phyloP scores from a whole-genome alignment of 768 basidiomycete species.

The Pleurotus sapidus region DNA sequence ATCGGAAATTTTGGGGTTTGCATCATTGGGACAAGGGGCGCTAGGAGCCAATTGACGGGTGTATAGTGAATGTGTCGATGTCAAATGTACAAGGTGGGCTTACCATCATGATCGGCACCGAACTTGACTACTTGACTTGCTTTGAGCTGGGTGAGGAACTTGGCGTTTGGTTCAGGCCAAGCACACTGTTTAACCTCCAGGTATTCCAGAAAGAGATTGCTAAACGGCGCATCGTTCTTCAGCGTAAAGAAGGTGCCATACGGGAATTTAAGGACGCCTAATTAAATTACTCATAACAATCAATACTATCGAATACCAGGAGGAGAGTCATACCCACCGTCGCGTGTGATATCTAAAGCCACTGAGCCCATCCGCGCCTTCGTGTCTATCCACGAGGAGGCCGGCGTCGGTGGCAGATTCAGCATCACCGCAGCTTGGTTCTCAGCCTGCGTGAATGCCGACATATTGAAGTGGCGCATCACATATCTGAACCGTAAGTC shows the following conservation, averaged over 20 bases:
- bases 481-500: slow-evolving; percentile 12
- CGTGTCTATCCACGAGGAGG: slow-evolving; percentile 15
- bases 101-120: slow-evolving; percentile 12
- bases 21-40: slow-evolving; percentile 17
- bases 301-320: not conserved
- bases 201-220: slow-evolving; percentile 14
- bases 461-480: slow-evolving; percentile 14
- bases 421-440: slow-evolving; percentile 3
- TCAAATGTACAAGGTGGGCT: not conserved
- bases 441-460: slow-evolving; percentile 17
- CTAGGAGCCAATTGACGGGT: not conserved
- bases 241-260: slow-evolving; percentile 6
- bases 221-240: not conserved
- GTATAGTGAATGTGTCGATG: not conserved
- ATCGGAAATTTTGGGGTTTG: slow-evolving; percentile 16
- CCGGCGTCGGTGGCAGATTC: slow-evolving; percentile 7
- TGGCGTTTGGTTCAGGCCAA: slow-evolving; percentile 14
- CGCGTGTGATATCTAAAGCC: slow-evolving; percentile 14
- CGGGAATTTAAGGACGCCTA: slow-evolving; percentile 12
- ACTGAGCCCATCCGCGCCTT: slow-evolving; percentile 17
- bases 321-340: slow-evolving; percentile 8
- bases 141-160: slow-evolving; percentile 12
- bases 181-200: slow-evolving; percentile 15
- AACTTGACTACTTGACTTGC: slow-evolving; percentile 15
- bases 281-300: not conserved